Evolutionary conservation across 139 green algal species (phyloP).

Genomic region (Mychonastes homosphaera): DNA sequence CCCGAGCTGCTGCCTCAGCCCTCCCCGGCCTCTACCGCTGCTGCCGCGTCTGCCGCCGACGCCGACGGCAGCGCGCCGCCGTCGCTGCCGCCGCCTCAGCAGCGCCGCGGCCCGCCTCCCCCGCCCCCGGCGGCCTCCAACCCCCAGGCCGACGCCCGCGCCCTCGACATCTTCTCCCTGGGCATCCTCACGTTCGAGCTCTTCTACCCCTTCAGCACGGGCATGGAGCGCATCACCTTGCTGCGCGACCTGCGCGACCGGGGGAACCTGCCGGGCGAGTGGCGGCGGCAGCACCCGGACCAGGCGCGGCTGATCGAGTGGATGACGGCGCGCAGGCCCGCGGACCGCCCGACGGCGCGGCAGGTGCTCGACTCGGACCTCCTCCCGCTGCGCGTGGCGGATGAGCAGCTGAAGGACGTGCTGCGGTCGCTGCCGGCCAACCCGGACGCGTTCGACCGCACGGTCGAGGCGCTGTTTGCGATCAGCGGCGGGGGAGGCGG

Average conservation of each 20-base stretch:
- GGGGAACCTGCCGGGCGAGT: slow-evolving; percentile 46
- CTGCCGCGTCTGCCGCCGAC: background rate
- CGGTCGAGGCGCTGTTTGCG: slow-evolving; percentile 65
- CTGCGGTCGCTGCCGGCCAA: slow-evolving; percentile 68
- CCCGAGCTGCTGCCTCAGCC: background rate
- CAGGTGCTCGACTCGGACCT: slow-evolving; percentile 66
- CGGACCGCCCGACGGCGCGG: slow-evolving; percentile 56
- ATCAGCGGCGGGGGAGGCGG: slow-evolving; percentile 5
- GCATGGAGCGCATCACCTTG: slow-evolving; percentile 69
- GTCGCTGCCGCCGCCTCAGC: background rate
- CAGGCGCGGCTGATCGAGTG: slow-evolving; percentile 35
- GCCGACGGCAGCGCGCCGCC: background rate
- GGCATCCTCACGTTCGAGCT: slow-evolving; percentile 84
- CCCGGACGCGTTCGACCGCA: slow-evolving; percentile 43
- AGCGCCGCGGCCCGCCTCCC: background rate
- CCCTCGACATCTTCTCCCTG: slow-evolving; percentile 71
- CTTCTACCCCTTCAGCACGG: slow-evolving; percentile 80
- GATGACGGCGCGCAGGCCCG: slow-evolving; percentile 57
- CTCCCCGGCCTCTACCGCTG: background rate
- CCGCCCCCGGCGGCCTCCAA: background rate
- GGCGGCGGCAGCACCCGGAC: slow-evolving; percentile 44
- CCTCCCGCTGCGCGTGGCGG: slow-evolving; percentile 64
- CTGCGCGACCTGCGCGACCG: slow-evolving; percentile 61
- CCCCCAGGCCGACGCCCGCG: slow-evolving; percentile 9
- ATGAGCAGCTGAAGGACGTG: slow-evolving; percentile 78